Evolutionary conservation across 805 yeast species (phyloP).

Genomic region (Schwanniomyces pseudopolymorphus): DNA sequence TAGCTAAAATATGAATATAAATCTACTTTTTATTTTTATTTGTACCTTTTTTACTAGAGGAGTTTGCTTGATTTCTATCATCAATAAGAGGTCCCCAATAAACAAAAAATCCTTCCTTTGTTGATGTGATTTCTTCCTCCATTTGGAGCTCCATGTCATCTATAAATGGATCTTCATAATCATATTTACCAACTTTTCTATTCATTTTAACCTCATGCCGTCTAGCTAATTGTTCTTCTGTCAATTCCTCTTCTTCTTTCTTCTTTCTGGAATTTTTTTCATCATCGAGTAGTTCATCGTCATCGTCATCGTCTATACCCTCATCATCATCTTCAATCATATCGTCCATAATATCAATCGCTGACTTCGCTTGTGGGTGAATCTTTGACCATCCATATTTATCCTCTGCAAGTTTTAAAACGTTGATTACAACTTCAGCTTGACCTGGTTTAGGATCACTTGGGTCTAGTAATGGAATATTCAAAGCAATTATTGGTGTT

Average conservation of each 20-base stretch:
- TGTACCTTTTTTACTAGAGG: constrained; percentile 22
- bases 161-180: constrained; percentile 89
- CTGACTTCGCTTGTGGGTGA: constrained; percentile 65
- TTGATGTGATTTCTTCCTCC: constrained; percentile 91
- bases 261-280: constrained; percentile 12
- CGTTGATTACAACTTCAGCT: constrained; percentile 67
- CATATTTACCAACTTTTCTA: constrained; percentile 87
- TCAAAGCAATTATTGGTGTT: constrained; percentile 53
- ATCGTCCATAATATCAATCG: constrained; percentile 49
- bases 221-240: constrained; percentile 44
- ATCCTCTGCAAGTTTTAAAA: constrained; percentile 72
- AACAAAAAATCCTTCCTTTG: constrained; percentile 94
- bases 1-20: not conserved
- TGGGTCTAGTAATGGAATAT: constrained; percentile 50
- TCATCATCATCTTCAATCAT: constrained; percentile 32
- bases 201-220: constrained; percentile 51
- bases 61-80: constrained; percentile 24
- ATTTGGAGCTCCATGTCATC: constrained; percentile 90
- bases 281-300: constrained; percentile 26
- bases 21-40: constrained; percentile 24
- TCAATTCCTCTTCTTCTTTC: constrained; percentile 25
- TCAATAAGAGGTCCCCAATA: constrained; percentile 89
- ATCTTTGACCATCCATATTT: constrained; percentile 77
- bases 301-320: constrained; percentile 26
- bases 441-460: constrained; percentile 55